Evolutionary conservation across 345 rosid species (phyloP), one percentile per base, ranked within the genome.

Genomic region (Heritiera littoralis): DNA sequence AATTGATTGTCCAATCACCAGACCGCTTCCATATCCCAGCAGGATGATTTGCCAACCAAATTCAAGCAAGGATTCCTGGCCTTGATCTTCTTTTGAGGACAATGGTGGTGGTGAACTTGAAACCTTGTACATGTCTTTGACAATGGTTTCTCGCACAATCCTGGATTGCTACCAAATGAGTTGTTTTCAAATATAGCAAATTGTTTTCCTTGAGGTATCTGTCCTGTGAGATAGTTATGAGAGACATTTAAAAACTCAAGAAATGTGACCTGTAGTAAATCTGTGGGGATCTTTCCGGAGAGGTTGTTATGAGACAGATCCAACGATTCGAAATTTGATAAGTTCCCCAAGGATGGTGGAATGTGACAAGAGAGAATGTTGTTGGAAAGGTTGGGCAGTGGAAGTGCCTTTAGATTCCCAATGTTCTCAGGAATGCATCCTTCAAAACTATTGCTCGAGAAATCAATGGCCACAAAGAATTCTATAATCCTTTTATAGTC

Each of bases 261-360:
- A 40, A 69, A 84, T 1, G 66, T 66, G 17, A 84, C 78, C 7
- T 77, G 32, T 0, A n/a, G 49, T 3, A 84, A 51, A 28, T 80
- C 41, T 12, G 23, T 13, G n/a, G 83, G 84, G 41, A 86, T 80
- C 2, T 55, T 5, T n/a, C 84, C 80, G 0, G 60, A 82, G 52
- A 84, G 77, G 18, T 23, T 32, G 76, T 86, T 86, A 0, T 5
- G 18, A 14, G 85, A 84, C 14, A 82, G 72, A 17, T 84, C 87
- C 13, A 82, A 46, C 0, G 84, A 70, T 73, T 80, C 80, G 28
- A 84, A 78, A 0, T 32, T 14, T 1, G 40, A 10, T 5, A 82
- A 45, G 12, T 67, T 63, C 2, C 17, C 77, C 12, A 85, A 7
- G 1, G 75, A 66, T 6, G 69, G 15, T 2, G 85, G 84, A 28